Conservation (phyloP, 2,329 filamentous ascomycete species). For the Cordyceps tenuipes region DNA sequence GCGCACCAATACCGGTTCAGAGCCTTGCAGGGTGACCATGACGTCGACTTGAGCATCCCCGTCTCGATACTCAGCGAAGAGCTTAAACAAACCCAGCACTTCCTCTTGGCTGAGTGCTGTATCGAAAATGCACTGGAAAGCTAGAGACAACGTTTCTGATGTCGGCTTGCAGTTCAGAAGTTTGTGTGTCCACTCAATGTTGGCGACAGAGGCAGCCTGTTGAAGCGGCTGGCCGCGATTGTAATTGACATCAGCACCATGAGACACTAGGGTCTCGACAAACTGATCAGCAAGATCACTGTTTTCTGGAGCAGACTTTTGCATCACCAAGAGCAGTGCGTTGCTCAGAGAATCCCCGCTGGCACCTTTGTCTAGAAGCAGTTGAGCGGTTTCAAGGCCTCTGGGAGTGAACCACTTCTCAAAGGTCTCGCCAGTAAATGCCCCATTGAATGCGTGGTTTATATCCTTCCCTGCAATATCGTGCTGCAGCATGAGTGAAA, state of each 20-base stretch:
- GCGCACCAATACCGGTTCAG: slow-evolving; percentile 41
- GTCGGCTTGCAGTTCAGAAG: slow-evolving; percentile 44
- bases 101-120: slow-evolving; percentile 41
- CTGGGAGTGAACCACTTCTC: slow-evolving; percentile 37
- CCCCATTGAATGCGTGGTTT: slow-evolving; percentile 34
- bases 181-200: slow-evolving; percentile 39
- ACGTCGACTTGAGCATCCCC: slow-evolving; percentile 43
- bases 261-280: slow-evolving; percentile 29
- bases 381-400: slow-evolving; percentile 38
- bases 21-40: slow-evolving; percentile 34
- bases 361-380: slow-evolving; percentile 42
- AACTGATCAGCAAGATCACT: slow-evolving; percentile 36
- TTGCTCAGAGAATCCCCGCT: slow-evolving; percentile 36
- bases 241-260: slow-evolving; percentile 40
- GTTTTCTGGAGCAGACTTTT: slow-evolving; percentile 30
- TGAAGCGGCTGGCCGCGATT: slow-evolving; percentile 46
- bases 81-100: slow-evolving; percentile 39
- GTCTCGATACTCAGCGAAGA: slow-evolving; percentile 43
- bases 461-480: slow-evolving; percentile 36
- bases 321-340: slow-evolving; percentile 39
- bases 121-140: slow-evolving; percentile 50
- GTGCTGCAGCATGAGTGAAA: slow-evolving; percentile 35
- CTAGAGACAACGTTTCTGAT: slow-evolving; percentile 40
- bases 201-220: slow-evolving; percentile 43
- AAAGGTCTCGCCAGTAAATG: slow-evolving; percentile 34